Conservation (phyloP, 2,329 filamentous ascomycete species). For the Myriosclerotinia scirpicola region DNA sequence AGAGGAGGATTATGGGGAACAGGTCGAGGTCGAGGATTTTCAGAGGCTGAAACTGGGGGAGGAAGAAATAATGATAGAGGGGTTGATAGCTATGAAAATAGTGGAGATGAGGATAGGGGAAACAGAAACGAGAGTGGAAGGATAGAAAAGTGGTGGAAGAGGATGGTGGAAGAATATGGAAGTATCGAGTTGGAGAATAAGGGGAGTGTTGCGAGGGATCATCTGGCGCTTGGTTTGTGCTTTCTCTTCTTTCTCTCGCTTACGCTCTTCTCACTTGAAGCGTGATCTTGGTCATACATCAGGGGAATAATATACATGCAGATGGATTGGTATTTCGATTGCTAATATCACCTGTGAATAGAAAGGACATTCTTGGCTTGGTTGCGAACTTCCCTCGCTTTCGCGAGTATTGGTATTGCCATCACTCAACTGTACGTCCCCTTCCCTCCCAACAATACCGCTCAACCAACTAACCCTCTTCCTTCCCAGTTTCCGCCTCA, state of each 20-base stretch:
- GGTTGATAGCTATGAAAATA: slow-evolving; percentile 13
- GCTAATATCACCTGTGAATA: slow-evolving; percentile 40
- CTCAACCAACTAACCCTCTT: neutral
- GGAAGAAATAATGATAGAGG: neutral
- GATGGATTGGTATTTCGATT: neutral
- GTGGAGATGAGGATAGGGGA: slow-evolving; percentile 28
- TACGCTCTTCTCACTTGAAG: slow-evolving; percentile 5
- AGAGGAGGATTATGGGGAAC: neutral
- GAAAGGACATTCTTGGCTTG: slow-evolving; percentile 84
- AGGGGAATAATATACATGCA: neutral
- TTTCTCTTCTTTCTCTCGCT: slow-evolving; percentile 18
- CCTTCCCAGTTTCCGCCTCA: slow-evolving; percentile 63
- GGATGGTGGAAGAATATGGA: slow-evolving; percentile 48
- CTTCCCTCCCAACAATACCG: too few species aligned
- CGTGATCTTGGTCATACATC: slow-evolving; percentile 3
- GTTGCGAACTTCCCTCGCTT: slow-evolving; percentile 78
- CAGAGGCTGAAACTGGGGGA: neutral
- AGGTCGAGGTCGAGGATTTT: neutral
- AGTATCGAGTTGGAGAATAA: slow-evolving; percentile 79
- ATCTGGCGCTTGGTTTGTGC: slow-evolving; percentile 69
- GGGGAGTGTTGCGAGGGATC: slow-evolving; percentile 78
- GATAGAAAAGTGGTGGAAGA: slow-evolving; percentile 53
- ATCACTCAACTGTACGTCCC: slow-evolving; percentile 65
- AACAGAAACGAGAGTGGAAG: neutral
- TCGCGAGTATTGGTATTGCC: slow-evolving; percentile 79